Conservation (phyloP, 371 early-diverging fungal species). For the Dichotomocladium elegans region DNA sequence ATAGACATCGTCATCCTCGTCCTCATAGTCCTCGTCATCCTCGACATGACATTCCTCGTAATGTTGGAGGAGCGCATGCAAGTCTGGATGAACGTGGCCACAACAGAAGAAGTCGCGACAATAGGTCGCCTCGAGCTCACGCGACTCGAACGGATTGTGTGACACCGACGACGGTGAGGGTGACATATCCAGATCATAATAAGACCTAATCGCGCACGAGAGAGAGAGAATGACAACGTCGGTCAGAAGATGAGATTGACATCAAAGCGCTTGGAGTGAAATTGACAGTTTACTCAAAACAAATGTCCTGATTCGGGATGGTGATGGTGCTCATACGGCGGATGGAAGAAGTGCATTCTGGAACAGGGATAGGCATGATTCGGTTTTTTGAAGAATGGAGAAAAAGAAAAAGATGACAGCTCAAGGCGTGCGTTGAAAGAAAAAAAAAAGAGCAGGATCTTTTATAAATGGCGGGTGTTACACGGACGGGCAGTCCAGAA, state of each 20-base stretch:
- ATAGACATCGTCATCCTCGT: constrained; percentile 17
- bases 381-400: background rate
- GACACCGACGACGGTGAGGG: constrained; percentile 34
- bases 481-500: too few species aligned
- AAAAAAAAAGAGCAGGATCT: too few species aligned
- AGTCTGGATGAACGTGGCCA: constrained; percentile 75
- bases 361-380: constrained; percentile 33
- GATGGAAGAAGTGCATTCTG: constrained; percentile 24
- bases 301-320: constrained; percentile 32
- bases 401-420: background rate
- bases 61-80: constrained; percentile 93
- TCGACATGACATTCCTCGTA: constrained; percentile 93
- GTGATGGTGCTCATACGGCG: constrained; percentile 34
- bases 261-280: constrained; percentile 11
- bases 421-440: too few species aligned
- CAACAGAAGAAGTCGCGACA: constrained; percentile 95
- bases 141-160: constrained; percentile 41
- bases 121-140: constrained; percentile 83
- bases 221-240: constrained; percentile 13
- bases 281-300: constrained; percentile 27
- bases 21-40: constrained; percentile 74
- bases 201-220: too few species aligned
- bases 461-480: too few species aligned
- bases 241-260: too few species aligned
- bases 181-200: constrained; percentile 41